Conservation (phyloP, 202 grass and related monocot genomes). For the Panicum hallii region DNA sequence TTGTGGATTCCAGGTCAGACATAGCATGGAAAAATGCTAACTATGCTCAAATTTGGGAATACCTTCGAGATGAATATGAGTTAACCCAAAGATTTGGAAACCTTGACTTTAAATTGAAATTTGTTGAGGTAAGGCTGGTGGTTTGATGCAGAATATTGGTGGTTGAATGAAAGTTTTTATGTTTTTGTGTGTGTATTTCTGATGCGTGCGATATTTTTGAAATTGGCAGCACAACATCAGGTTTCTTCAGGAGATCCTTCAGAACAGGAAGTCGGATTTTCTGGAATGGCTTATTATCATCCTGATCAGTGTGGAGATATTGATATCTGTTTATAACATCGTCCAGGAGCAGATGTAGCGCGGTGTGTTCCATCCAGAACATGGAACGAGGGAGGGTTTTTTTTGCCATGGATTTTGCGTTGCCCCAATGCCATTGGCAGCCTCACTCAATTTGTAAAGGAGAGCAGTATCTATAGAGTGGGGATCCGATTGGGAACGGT, state of each 20-base stretch:
- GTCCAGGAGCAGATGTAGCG: constrained; percentile 77
- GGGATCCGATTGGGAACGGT: background rate
- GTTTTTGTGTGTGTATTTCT: background rate
- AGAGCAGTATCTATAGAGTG: no score
- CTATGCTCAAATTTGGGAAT: constrained; percentile 98
- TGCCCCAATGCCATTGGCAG: background rate
- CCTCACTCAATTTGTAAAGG: background rate
- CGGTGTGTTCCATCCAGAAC: background rate
- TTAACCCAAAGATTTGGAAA: constrained; percentile 89
- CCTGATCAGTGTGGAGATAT: constrained; percentile 85
- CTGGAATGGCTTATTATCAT: constrained; percentile 95
- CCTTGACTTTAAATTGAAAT: constrained; percentile 95
- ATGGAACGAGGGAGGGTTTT: no score
- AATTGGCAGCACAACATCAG: constrained; percentile 85
- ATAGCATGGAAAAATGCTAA: constrained; percentile 98
- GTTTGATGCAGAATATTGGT: background rate
- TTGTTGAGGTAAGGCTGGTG: constrained; percentile 74
- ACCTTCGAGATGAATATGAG: constrained; percentile 92
- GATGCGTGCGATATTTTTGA: constrained; percentile 1
- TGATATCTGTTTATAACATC: constrained; percentile 97
- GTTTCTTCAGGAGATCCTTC: constrained; percentile 93
- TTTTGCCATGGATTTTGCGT: background rate
- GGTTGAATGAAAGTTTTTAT: background rate
- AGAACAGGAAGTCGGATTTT: constrained; percentile 89
- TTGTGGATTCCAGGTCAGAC: constrained; percentile 73